Evolutionary conservation across 306 rosid species (phyloP).

Genomic region (Lathyrus tuberosus): DNA sequence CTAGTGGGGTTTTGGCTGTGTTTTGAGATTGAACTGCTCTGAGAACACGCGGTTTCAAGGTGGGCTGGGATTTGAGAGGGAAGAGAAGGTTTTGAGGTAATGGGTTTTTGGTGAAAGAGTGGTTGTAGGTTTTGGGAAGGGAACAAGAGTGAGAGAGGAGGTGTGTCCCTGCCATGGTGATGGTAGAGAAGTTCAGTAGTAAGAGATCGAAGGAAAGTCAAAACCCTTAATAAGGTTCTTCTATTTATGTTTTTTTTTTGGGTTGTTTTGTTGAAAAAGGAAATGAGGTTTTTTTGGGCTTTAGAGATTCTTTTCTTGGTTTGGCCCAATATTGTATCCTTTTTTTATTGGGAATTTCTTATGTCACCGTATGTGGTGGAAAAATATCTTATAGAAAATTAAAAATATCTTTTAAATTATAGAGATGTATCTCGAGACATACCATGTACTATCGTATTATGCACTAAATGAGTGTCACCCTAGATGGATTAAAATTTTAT

Average conservation of each 20-base stretch:
- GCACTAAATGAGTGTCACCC: too few relatives aligned
- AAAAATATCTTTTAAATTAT: too few relatives aligned
- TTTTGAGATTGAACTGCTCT: constrained; percentile 66
- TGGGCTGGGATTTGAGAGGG: constrained; percentile 43
- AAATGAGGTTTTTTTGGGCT: neutral
- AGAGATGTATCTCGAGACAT: too few relatives aligned
- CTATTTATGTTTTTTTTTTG: neutral
- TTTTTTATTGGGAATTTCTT: too few relatives aligned
- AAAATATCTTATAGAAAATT: too few relatives aligned
- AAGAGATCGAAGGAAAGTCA: neutral
- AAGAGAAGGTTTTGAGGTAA: constrained; percentile 38
- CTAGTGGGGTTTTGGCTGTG: constrained; percentile 43
- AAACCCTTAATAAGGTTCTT: constrained; percentile 2
- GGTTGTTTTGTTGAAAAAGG: neutral
- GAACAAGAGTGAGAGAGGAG: constrained; percentile 49
- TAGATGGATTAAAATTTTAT: too few relatives aligned
- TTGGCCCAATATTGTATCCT: neutral
- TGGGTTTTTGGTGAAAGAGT: constrained; percentile 45
- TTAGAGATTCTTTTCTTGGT: neutral
- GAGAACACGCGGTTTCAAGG: constrained; percentile 44
- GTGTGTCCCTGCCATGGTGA: constrained; percentile 61
- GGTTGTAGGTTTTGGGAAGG: constrained; percentile 46
- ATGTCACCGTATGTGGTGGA: too few relatives aligned
- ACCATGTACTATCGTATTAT: too few relatives aligned
- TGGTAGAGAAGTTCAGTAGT: neutral